Evolutionary conservation across 1,284 basidiomycete genomes (phyloP).

Genomic region (Cutaneotrichosporon cutaneum): DNA sequence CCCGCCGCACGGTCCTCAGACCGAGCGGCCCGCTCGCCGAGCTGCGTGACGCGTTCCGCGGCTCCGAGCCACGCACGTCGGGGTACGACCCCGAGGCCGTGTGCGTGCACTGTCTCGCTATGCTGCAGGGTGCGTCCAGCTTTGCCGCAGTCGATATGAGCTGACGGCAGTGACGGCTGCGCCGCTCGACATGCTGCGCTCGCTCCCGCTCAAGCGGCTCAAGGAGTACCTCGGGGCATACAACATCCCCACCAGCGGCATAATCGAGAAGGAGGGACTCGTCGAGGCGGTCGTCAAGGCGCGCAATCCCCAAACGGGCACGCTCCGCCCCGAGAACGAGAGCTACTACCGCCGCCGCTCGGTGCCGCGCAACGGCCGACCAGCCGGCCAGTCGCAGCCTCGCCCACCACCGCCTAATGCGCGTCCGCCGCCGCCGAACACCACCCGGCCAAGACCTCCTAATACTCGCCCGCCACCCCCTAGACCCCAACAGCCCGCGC

Average conservation of each 20-base stretch:
- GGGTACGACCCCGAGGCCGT: constrained; percentile 51
- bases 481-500: constrained; percentile 15
- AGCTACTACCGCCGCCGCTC: constrained; percentile 46
- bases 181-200: constrained; percentile 37
- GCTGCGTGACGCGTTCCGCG: constrained; percentile 32
- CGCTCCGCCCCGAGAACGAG: constrained; percentile 47
- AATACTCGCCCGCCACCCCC: constrained; percentile 12
- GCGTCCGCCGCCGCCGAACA: constrained; percentile 17
- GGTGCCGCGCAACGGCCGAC: constrained; percentile 38
- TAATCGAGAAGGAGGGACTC: constrained; percentile 50
- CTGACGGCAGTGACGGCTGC: constrained; percentile 44
- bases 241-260: constrained; percentile 41
- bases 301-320: constrained; percentile 42
- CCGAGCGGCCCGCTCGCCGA: constrained; percentile 23
- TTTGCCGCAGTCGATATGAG: not conserved
- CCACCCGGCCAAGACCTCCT: constrained; percentile 20
- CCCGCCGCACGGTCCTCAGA: constrained; percentile 28
- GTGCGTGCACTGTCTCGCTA: constrained; percentile 44
- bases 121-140: constrained; percentile 48
- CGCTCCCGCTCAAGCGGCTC: constrained; percentile 48
- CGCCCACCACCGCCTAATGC: constrained; percentile 5
- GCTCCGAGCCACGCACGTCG: constrained; percentile 25
- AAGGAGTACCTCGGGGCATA: constrained; percentile 51
- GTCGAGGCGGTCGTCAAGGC: constrained; percentile 47
- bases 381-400: not conserved